Base-by-base conservation (phyloP, 208 protist genomes). In the Crithidia sp. region DNA sequence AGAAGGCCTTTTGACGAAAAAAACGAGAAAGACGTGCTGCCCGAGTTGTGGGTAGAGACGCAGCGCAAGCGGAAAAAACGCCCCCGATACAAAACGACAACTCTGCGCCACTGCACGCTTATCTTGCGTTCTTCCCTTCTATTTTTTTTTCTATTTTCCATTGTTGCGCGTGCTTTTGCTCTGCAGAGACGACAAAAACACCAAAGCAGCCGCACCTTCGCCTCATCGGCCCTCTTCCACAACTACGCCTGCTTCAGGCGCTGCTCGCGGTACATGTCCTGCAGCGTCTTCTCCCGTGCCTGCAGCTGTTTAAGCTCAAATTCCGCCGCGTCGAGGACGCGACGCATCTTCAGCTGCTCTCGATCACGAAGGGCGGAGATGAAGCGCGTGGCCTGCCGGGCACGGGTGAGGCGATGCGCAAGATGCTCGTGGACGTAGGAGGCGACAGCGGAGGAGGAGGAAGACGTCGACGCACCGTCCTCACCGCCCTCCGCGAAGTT, bases 211-310 rank as follows among this genome's bases (percentile, higher is more conserved):
- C 41, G 5, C 19, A 55, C 41, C 28, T 28, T 1, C 28, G 28
- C 28, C 28, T 28, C 28, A 28, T 28, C 28, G 28, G 1, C 0
- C 28, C 0, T 28, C 1, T 1, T 28, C 28, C 28, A 28, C 28
- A 28, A 28, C 28, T 28, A 39, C 53, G 43, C 45, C 72, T 71
- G 64, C 44, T 71, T 67, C 55, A 45, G 59, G 43, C 71, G 60
- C 39, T 74, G 67, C 13, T 69, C 63, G 54, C 83, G 82, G 50
- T 88, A 92, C 60, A 75, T 53, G 47, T 77, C 85, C 64, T 92
- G 88, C 72, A 92, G 74, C 13, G 47, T 73, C 44, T 64, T 64
- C 59, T 92, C 88, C 19, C 77, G 79, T 28, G 74, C 56, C 40
- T 89, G 74, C 52, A 76, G 54, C 10, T 74, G 71, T n/a, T 61